These are phyloP conservation scores for Ustilago nuda DNA, from an alignment of 1,284 basidiomycete species.

Conservation along the genomic window DNA sequence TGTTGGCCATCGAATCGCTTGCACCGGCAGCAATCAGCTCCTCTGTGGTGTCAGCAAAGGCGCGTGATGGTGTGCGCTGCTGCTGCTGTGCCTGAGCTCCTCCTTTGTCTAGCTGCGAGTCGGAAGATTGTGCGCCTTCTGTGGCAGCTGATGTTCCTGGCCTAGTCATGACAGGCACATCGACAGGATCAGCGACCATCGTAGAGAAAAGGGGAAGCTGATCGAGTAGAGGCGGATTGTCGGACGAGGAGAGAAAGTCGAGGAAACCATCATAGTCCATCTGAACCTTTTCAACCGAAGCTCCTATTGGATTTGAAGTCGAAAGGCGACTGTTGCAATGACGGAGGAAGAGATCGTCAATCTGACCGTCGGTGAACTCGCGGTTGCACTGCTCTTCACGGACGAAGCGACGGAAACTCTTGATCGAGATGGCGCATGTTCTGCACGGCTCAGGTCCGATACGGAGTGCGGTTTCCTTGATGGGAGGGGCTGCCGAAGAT, in stretches of 20 bases:
- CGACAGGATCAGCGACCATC: constrained; percentile 35
- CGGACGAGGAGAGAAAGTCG: constrained; percentile 60
- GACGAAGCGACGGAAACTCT: constrained; percentile 52
- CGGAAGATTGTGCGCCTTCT: constrained; percentile 1
- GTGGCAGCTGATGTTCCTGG: neutral
- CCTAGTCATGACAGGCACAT: constrained; percentile 18
- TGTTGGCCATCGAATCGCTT: constrained; percentile 34
- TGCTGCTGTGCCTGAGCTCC: constrained; percentile 1
- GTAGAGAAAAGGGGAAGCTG: constrained; percentile 45
- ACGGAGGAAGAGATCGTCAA: constrained; percentile 39
- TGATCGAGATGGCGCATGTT: constrained; percentile 35
- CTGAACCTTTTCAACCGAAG: constrained; percentile 12
- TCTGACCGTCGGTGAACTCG: constrained; percentile 30
- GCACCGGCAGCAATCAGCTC: constrained; percentile 46
- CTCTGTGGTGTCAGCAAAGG: constrained; percentile 41
- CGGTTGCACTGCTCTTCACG: constrained; percentile 56
- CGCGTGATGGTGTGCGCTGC: constrained; percentile 37
- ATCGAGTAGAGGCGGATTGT: constrained; percentile 59
- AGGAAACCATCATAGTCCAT: constrained; percentile 61
- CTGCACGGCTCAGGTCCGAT: constrained; percentile 22
- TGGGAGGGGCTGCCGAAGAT: constrained; percentile 14
- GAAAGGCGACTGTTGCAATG: constrained; percentile 46
- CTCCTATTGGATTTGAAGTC: constrained; percentile 9
- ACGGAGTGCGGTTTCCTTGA: neutral
- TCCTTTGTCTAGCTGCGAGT: constrained; percentile 6